Evolutionary conservation across 495 filamentous ascomycete species (phyloP), one percentile per base, ranked within the genome.

Genomic region (Annulohypoxylon moriforme): DNA sequence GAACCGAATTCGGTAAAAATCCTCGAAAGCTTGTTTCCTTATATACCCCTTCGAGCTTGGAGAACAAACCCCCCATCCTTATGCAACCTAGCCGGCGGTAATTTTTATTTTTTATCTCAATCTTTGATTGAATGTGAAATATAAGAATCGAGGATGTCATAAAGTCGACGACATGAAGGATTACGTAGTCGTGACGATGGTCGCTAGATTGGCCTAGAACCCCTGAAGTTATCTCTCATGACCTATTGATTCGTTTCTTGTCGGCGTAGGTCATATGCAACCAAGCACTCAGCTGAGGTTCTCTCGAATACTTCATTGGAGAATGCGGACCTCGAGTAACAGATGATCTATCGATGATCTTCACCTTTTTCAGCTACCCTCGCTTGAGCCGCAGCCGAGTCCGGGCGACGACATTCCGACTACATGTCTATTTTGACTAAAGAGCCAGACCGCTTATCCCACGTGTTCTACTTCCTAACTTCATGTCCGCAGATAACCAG

Each of bases 381-480:
- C 55, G 61, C 55, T 73, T 69, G 65, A 73, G 71, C 71, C 71
- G 71, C 71, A 73, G 66, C 71, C 65, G 71, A 73, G 61, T 47
- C 71, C 66, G 66, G 71, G 66, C 60, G 71, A 69, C 71, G 56
- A 73, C 66, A 69, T 63, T 52, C 59, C 60, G 56, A 68, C 65
- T 64, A 50, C 65, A 73, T 29, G 36, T 53, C 52, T 68, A 52
- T 52, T 65, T 49, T 46, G 20, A 68, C 50, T 65, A 34, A 65
- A 46, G 53, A 47, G 40, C 66, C 66, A 68, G 60, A 68, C 70
- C 57, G 55, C 55, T 64, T 60, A 65, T 68, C 65, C 65, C 70
- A 73, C 70, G 65, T 68, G 69, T 72, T 56, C 22, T 60, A 14
- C 46, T 64, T 22, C 50, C 11, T 50, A 29, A 38, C 40, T 47